Conservation (phyloP, 305 asterid genomes). For the Solanum hybrid region DNA sequence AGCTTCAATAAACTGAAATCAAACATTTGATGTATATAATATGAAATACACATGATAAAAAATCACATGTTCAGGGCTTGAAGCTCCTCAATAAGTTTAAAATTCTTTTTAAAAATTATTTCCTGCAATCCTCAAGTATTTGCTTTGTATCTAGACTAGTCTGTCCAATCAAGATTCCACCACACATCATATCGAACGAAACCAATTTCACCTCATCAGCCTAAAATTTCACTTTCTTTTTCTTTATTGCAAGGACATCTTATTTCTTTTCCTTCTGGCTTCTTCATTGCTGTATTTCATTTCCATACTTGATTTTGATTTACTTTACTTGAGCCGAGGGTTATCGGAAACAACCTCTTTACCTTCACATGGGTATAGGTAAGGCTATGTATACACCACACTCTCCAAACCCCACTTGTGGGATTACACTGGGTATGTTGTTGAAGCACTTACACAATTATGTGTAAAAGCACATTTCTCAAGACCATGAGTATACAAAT, state of each 20-base stretch:
- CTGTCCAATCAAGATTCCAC: neutral
- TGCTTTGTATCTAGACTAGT: neutral
- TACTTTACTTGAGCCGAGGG: neutral
- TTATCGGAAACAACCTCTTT: neutral
- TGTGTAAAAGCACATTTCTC: neutral
- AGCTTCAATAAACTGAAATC: neutral
- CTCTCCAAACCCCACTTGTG: neutral
- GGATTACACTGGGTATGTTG: neutral
- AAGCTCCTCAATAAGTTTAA: neutral
- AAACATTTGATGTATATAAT: neutral
- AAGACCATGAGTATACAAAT: neutral
- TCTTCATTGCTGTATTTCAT: neutral
- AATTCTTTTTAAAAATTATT: neutral
- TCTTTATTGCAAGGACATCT: neutral
- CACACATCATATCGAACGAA: neutral
- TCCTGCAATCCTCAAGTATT: neutral
- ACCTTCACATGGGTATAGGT: neutral
- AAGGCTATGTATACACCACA: neutral
- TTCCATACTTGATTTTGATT: neutral
- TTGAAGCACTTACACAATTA: neutral
- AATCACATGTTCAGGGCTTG: neutral
- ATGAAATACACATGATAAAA: neutral
- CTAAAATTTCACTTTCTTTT: neutral
- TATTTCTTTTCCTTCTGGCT: neutral
- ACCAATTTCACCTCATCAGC: neutral